A percentile compares a stretch with the other conserved stretches of the same genome.
These are phyloP conservation scores for Myxozyma lipomycoides DNA, from an alignment of 805 yeast species.

Conservation along the genomic window DNA sequence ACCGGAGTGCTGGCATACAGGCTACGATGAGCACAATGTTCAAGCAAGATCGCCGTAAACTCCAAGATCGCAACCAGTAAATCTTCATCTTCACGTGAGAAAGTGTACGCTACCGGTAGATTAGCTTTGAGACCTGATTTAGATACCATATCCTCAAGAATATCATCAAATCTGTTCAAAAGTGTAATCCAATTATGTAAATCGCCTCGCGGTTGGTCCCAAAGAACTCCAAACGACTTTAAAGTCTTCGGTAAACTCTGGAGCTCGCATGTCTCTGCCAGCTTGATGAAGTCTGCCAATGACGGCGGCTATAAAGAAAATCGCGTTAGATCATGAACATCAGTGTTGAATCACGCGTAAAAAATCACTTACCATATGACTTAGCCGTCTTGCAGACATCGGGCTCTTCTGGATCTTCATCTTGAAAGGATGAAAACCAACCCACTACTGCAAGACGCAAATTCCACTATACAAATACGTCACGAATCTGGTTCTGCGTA, in stretches of 20 bases:
- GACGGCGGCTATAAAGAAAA: conserved; percentile 22
- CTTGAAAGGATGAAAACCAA: too few species aligned
- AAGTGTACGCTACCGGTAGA: conserved; percentile 45
- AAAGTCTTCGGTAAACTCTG: conserved; percentile 13
- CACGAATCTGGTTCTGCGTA: too few species aligned
- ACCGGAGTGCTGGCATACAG: conserved; percentile 44
- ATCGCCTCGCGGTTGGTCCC: conserved; percentile 53
- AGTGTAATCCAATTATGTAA: conserved; percentile 73
- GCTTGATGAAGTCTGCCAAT: conserved; percentile 12
- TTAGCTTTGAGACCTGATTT: conserved; percentile 52
- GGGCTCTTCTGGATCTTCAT: conserved; percentile 26
- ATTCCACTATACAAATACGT: too few species aligned
- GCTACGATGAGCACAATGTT: conserved; percentile 62
- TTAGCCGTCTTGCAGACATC: conserved; percentile 18
- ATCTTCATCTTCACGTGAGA: conserved; percentile 46
- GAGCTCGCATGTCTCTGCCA: conserved; percentile 18
- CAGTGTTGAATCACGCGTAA: too few species aligned
- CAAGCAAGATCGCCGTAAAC: conserved; percentile 61
- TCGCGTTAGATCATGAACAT: too few species aligned
- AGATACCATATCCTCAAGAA: conserved; percentile 52
- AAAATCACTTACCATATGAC: conserved; percentile 22
- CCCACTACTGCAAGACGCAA: not conserved
- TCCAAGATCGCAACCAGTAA: conserved; percentile 51
- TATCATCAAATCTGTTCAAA: conserved; percentile 67
- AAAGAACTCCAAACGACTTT: conserved; percentile 12